These are phyloP conservation scores for Trichoderma sp. DNA, from an alignment of 2,329 filamentous ascomycete genomes.

Conservation along the genomic window DNA sequence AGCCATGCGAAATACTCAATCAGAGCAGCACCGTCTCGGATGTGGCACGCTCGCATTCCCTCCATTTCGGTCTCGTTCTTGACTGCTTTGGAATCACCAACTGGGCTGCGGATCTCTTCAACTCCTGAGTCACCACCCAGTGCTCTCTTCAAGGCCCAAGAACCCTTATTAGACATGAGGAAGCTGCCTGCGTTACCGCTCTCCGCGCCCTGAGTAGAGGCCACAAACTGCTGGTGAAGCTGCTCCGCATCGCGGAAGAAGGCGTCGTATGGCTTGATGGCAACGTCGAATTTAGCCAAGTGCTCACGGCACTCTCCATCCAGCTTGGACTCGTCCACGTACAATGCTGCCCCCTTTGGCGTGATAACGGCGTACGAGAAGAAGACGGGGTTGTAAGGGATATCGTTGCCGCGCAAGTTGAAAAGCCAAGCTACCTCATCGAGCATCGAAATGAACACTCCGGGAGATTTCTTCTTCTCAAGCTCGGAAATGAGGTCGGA, in stretches of 20 bases:
- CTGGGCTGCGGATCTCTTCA: conserved; percentile 81
- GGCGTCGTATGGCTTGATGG: conserved; percentile 75
- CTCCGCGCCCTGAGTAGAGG: conserved; percentile 35
- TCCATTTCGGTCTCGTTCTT: conserved; percentile 89
- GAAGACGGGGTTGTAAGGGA: conserved; percentile 97
- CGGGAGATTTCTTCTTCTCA: conserved; percentile 81
- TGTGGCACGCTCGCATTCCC: conserved; percentile 91
- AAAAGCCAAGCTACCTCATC: conserved; percentile 99
- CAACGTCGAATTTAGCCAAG: conserved; percentile 66
- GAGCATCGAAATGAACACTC: conserved; percentile 89
- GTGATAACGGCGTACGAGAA: conserved; percentile 95
- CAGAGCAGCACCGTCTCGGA: conserved; percentile 87
- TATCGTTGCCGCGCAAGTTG: conserved; percentile 91
- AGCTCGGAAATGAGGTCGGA: conserved; percentile 85
- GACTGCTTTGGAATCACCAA: conserved; percentile 87
- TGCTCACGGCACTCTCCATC: conserved; percentile 66
- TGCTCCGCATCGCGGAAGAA: conserved; percentile 77
- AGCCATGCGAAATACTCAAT: conserved; percentile 96
- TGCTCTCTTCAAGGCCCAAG: conserved; percentile 86
- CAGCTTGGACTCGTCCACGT: conserved; percentile 79
- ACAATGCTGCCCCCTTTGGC: conserved; percentile 71
- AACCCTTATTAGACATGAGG: conserved; percentile 81
- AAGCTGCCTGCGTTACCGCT: conserved; percentile 59
- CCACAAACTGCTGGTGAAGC: conserved; percentile 46
- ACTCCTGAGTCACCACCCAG: conserved; percentile 83